Evolutionary conservation across 192 early-diverging fungal species (phyloP).

Genomic region (Linnemannia schmuckeri): DNA sequence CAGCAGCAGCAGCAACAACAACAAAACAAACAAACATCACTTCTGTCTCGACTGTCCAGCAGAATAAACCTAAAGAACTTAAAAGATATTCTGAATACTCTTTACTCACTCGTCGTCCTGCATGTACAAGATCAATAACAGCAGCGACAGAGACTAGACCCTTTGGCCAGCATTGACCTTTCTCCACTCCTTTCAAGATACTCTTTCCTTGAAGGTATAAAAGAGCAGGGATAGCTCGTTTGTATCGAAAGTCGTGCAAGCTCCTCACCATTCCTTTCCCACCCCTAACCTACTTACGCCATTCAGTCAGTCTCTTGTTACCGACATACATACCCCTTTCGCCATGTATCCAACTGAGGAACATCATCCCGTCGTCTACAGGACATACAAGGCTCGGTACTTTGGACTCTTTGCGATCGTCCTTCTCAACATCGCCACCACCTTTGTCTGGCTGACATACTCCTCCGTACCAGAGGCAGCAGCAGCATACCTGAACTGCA

Average conservation of each 20-base stretch:
- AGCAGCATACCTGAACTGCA: conserved; percentile 38
- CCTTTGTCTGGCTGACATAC: conserved; percentile 59
- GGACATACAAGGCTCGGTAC: conserved; percentile 56
- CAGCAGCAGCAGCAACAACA: too few relatives aligned
- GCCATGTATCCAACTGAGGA: not conserved
- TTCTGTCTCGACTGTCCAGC: not conserved
- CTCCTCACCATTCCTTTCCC: too few relatives aligned
- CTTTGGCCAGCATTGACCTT: too few relatives aligned
- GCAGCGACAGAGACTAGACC: too few relatives aligned
- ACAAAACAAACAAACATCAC: not conserved
- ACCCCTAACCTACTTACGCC: too few relatives aligned
- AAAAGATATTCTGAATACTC: not conserved
- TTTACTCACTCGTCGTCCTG: not conserved
- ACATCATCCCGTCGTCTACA: conserved; percentile 12
- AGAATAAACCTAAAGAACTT: not conserved
- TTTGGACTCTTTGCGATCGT: conserved; percentile 56
- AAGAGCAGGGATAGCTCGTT: too few relatives aligned
- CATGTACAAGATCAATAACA: too few relatives aligned
- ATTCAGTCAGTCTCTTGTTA: too few relatives aligned
- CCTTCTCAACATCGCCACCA: conserved; percentile 57
- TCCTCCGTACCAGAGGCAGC: conserved; percentile 54
- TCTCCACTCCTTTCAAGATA: too few relatives aligned
- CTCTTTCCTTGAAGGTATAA: too few relatives aligned
- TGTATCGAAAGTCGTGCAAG: too few relatives aligned
- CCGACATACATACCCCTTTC: too few relatives aligned